Base-by-base conservation (phyloP, 352 stramenopile species). In the Lagenidium sp. region DNA sequence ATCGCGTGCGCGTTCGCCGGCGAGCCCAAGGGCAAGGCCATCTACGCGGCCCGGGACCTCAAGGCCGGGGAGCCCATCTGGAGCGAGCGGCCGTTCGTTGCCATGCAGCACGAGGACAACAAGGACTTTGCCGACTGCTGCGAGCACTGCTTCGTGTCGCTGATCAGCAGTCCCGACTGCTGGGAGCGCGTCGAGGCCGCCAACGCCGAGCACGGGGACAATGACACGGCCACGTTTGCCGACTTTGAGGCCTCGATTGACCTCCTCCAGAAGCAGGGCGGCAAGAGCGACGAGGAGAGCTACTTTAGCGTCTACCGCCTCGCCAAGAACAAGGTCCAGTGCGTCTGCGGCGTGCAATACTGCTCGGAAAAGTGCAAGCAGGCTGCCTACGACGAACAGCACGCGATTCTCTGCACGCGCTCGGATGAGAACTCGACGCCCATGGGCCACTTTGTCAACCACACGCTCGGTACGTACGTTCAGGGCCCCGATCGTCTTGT, bases 401-500 rank as follows among this genome's bases (percentile, higher is more conserved):
- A 97, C 62, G 58, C 66, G n/a, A 42, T 93, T 22, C 53, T 96
- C 19, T 97, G 87, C 59, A 53, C 74, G 10, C 40, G 44, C 26
- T 44, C 55, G 34, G 62, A 65, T 19, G 52, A 72, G 34, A 69
- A 83, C 35, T 55, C 61, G 22, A 77, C 52, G 12, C 76, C 82
- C 23, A 91, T 94, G 63, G 75, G 88, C 32, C 59, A 78, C 13
- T 89, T 86, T 34, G 63, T 95, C 21, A 71, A 82, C 54, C 68
- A 93, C 57, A 82, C 75, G 24, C 53, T 80, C 26, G 28, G 28
- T 32, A 32, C 8, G 8, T 8, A 32, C 31, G n/a, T 30, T 3
- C 26, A 3, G 31, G 44, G 22, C 20, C 26, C 16, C 37, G 42
- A 16, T 35, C 41, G 37, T 15, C 11, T 35, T 6, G 8, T 4